Evolutionary conservation across 768 basidiomycete genomes (phyloP).

Genomic region (Daedalea quercina): DNA sequence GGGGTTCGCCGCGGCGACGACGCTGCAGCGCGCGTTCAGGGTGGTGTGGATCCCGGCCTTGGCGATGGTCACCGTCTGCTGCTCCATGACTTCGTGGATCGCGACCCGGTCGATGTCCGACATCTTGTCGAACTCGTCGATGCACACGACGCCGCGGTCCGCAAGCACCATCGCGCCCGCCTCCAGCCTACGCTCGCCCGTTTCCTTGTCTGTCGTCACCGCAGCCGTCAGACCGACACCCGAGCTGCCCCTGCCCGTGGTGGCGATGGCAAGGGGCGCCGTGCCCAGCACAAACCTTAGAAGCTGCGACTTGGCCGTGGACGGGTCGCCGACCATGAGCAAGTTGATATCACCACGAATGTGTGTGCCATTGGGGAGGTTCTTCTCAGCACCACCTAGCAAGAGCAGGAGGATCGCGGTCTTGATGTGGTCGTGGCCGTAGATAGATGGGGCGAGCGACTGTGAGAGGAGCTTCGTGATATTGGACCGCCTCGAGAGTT

Average conservation of each 20-base stretch:
- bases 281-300: conserved; percentile 94
- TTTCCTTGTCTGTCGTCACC: conserved; percentile 97
- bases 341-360: conserved; percentile 99
- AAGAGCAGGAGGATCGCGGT: conserved; percentile 87
- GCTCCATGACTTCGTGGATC: conserved; percentile 99
- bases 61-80: conserved; percentile 98
- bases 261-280: conserved; percentile 95
- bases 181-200: conserved; percentile 93
- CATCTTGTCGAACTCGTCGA: conserved; percentile 99
- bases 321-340: conserved; percentile 98
- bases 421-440: conserved; percentile 94
- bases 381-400: conserved; percentile 96
- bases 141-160: conserved; percentile 97
- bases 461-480: conserved; percentile 87
- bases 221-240: conserved; percentile 99
- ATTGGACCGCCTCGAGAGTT: conserved; percentile 79
- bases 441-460: conserved; percentile 96
- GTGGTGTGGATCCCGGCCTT: conserved; percentile 99
- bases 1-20: conserved; percentile 96
- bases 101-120: conserved; percentile 97
- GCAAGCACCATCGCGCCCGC: conserved; percentile 99
- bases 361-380: conserved; percentile 93
- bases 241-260: conserved; percentile 96
- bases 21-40: conserved; percentile 95
- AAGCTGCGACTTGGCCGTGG: conserved; percentile 96